Base-by-base conservation (phyloP, 257 asterid species). In the Capsicum baccatum region DNA sequence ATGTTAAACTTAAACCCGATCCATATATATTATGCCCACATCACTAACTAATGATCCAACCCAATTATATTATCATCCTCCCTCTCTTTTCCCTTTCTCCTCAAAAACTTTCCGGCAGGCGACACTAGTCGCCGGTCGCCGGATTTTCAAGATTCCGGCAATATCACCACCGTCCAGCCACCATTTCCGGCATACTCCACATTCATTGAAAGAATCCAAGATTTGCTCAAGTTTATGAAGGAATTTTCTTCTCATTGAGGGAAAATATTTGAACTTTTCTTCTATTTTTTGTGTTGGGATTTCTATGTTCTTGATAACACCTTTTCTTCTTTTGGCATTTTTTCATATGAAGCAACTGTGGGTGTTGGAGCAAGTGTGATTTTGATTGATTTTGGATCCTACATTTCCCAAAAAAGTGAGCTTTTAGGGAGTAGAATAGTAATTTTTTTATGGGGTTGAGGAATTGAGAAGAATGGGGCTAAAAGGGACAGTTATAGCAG, bases 401-500 rank as follows among this genome's bases (percentile, higher is more conserved):
- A 48, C 88, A 63, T 76, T 66, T 33, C 59, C 60, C 54, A 16
- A 63, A 54, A 3, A 55, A 39, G 79, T 83, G 82, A 54, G 48
- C 1, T 54, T 16, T 55, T 82, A 33, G 52, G 39, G 76, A 74
- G 57, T 73, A 47, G 80, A 48, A 3, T 73, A 73, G 81, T 52
- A 8, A 5, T 21, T 86, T 69, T 21, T 86, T 64, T n/a, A 47
- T 71, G 90, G 86, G 76, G 88, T 33, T 14, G 50, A 26, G 81
- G 81, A 15, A 63, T 86, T 86, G 83, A 62, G 83, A 56, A 37
- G 47, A 71, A 93, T 91, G 97, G 95, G 97, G 83, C 86, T 93
- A 37, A 95, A 94, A 88, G 88, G 90, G 86, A 90, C 89, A 85
- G 85, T 89, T 35, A 85, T 91, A 67, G 91, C 90, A 37, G 91